These are phyloP conservation scores for Inga leiocalycina DNA, from an alignment of 306 rosid species.

Conservation along the genomic window DNA sequence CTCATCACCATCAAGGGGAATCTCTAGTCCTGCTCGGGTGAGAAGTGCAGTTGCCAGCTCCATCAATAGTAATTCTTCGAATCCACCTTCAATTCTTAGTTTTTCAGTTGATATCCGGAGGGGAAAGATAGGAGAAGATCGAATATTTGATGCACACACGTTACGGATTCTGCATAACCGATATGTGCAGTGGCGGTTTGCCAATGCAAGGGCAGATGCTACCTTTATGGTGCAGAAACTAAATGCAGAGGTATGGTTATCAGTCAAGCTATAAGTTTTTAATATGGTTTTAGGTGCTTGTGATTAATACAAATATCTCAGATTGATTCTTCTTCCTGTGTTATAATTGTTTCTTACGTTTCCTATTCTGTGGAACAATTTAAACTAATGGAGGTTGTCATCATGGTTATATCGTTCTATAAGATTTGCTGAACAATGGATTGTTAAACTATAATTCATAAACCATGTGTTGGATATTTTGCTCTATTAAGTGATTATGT, in stretches of 20 bases:
- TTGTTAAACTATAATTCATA: slow-evolving; percentile 15
- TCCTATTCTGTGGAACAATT: slow-evolving; percentile 23
- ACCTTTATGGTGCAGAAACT: slow-evolving; percentile 83
- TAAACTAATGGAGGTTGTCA: slow-evolving; percentile 17
- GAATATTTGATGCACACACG: slow-evolving; percentile 84
- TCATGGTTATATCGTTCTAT: slow-evolving; percentile 2
- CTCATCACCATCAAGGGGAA: slow-evolving; percentile 76
- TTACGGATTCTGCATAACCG: slow-evolving; percentile 93
- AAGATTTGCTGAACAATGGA: slow-evolving; percentile 22
- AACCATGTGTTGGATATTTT: slow-evolving; percentile 24
- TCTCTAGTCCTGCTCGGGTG: slow-evolving; percentile 76
- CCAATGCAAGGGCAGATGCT: slow-evolving; percentile 95
- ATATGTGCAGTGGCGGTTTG: slow-evolving; percentile 93
- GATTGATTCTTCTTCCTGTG: not conserved
- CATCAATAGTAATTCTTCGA: slow-evolving; percentile 54
- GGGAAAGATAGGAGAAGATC: slow-evolving; percentile 96
- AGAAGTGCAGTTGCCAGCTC: slow-evolving; percentile 67
- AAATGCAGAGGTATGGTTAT: slow-evolving; percentile 80
- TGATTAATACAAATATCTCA: slow-evolving; percentile 13
- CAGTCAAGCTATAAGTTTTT: not conserved
- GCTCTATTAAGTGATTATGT: not conserved
- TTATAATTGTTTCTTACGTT: not conserved
- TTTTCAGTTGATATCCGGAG: slow-evolving; percentile 88
- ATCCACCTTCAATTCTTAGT: slow-evolving; percentile 85
- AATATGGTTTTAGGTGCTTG: slow-evolving; percentile 11